These are phyloP conservation scores for Corinectria fuckeliana DNA, from an alignment of 2,329 filamentous ascomycete species.

Conservation along the genomic window DNA sequence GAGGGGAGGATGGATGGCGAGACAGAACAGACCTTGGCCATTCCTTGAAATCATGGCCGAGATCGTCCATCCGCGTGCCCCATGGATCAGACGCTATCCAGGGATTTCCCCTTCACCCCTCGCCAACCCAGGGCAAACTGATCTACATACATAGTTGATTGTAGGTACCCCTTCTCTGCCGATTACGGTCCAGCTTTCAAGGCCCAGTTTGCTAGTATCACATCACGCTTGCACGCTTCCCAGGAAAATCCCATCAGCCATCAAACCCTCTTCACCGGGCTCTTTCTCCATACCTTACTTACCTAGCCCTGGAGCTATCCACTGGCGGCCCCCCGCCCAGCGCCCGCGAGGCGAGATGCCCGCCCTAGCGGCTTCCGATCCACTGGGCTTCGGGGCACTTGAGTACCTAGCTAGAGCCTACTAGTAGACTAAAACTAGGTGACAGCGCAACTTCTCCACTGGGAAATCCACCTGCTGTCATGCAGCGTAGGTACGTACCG, in stretches of 20 bases:
- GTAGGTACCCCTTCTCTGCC: neutral
- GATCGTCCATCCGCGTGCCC: neutral
- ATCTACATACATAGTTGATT: too few species aligned
- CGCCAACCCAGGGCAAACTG: neutral
- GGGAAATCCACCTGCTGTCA: neutral
- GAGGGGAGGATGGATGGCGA: too few species aligned
- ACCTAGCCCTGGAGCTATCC: neutral
- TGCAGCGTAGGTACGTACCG: too few species aligned
- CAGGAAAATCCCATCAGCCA: constrained; percentile 4
- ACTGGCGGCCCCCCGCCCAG: constrained; percentile 11
- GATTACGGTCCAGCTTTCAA: constrained; percentile 2
- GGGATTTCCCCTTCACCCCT: constrained; percentile 8
- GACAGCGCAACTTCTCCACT: constrained; percentile 21
- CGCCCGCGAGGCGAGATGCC: constrained; percentile 15
- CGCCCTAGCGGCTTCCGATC: too few species aligned
- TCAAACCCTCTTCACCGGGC: neutral
- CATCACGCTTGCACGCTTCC: neutral
- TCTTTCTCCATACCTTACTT: neutral
- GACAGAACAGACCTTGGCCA: too few species aligned
- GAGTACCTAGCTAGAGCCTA: too few species aligned
- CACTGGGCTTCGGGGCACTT: neutral
- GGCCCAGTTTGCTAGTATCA: too few species aligned
- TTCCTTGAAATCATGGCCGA: neutral
- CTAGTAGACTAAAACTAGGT: neutral
- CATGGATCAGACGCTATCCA: constrained; percentile 7